These are phyloP conservation scores for Saccharomycopsis fodiens DNA, from an alignment of 805 yeast species.

Conservation along the genomic window DNA sequence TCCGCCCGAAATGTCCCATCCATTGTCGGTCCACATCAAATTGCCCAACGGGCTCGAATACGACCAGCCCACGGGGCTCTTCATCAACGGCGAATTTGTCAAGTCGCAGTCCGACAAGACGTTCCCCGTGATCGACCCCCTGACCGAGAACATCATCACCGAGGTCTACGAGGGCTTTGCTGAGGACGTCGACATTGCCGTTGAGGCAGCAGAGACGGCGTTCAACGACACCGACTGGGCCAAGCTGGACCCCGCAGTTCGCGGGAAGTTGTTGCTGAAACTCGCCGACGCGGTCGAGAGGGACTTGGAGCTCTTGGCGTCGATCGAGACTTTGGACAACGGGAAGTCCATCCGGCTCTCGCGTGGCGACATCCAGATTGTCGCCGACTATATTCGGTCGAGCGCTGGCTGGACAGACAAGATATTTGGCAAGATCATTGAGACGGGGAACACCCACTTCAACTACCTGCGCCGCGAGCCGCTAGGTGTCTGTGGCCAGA, in stretches of 20 bases:
- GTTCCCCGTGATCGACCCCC: conserved; percentile 57
- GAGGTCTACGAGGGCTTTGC: conserved; percentile 68
- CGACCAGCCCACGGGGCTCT: conserved; percentile 69
- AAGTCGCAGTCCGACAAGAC: conserved; percentile 51
- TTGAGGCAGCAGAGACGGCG: conserved; percentile 76
- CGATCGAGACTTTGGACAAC: conserved; percentile 80
- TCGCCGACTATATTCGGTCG: conserved; percentile 64
- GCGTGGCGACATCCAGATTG: conserved; percentile 67
- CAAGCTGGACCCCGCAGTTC: conserved; percentile 51
- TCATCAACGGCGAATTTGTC: conserved; percentile 68
- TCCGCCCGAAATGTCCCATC: conserved; percentile 20
- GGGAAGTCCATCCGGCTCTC: conserved; percentile 77
- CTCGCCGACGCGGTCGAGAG: conserved; percentile 74
- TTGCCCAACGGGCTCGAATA: conserved; percentile 62
- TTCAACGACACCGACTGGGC: conserved; percentile 61
- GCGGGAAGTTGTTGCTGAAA: conserved; percentile 56
- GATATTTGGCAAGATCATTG: conserved; percentile 63
- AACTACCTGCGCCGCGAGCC: conserved; percentile 82
- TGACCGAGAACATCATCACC: conserved; percentile 65
- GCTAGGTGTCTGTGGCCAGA: conserved; percentile 89
- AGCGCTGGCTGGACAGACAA: conserved; percentile 92
- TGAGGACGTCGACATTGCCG: conserved; percentile 78
- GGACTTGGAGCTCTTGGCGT: conserved; percentile 63
- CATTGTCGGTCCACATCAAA: conserved; percentile 37
- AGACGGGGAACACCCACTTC: conserved; percentile 66